Base-by-base conservation (phyloP, 2,329 filamentous ascomycete species). In the Pseudogymnoascus sp. region DNA sequence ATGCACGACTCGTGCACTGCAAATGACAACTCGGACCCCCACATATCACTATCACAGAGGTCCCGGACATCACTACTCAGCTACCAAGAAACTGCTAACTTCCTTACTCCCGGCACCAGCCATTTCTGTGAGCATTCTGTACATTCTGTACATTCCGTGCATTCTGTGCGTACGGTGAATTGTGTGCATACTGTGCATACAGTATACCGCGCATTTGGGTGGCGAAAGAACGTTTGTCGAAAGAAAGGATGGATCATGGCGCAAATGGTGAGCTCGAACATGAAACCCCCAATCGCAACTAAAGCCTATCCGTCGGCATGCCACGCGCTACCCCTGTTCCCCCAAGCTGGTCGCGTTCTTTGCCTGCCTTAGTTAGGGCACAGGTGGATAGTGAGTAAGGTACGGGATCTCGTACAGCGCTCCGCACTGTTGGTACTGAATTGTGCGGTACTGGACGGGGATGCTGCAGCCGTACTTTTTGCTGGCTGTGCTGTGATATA, bases 291-390 rank as follows among this genome's bases (percentile, higher is more conserved):
- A 53, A 53, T 11, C 14, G 46, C 46, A 31, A 53, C 46, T 53
- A 31, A 53, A 16, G 46, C 46, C 46, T 53, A 53, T 53, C 46
- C 46, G 25, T 31, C 46, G 46, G 46, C 46, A 31, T 53, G 46
- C 46, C 46, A 53, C 46, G 46, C 23, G 46, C n/a, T 3, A 53
- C 46, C 46, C 46, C 25, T 53, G 46, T n/a, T 31, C 25, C 25
- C 46, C 46, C 14, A 53, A 43, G 46, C 46, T 8, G 46, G 23
- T 53, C 25, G 46, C 4, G 9, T 53, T 53, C 18, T 31, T 23
- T 53, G n/a, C 46, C 46, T 53, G 14, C 46, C 14, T 18, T 53
- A 53, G 46, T 53, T 53, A 53, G 46, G 46, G 46, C 46, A 53
- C n/a, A 53, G 46, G 46, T 53, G 46, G 46, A 31, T 53, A 53